These are phyloP conservation scores for Colletotrichum ledebouriae DNA, from an alignment of 2,329 filamentous ascomycete species.

Conservation along the genomic window DNA sequence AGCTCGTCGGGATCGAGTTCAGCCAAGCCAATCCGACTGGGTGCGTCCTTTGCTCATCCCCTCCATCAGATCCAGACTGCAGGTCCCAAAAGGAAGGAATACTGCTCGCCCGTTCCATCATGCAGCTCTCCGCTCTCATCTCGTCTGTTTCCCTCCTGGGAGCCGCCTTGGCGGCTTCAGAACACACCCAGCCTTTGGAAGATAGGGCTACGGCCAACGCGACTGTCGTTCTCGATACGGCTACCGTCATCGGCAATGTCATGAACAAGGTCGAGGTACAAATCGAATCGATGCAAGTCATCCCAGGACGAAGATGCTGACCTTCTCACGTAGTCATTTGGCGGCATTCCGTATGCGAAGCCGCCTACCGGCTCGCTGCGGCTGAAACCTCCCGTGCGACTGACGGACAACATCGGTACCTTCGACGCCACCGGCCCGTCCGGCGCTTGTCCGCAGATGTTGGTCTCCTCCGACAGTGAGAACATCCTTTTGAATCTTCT, in stretches of 20 bases:
- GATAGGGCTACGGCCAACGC: slow-evolving; percentile 22
- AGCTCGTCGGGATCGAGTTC: slow-evolving; percentile 27
- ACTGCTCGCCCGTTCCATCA: slow-evolving; percentile 1
- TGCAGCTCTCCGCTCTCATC: slow-evolving; percentile 34
- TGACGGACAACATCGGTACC: slow-evolving; percentile 63
- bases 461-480: slow-evolving; percentile 44
- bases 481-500: slow-evolving; percentile 53
- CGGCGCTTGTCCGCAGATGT: slow-evolving; percentile 71
- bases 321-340: slow-evolving; percentile 57
- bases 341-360: slow-evolving; percentile 74
- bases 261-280: slow-evolving; percentile 57
- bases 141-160: slow-evolving; percentile 35
- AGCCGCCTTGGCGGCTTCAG: slow-evolving; percentile 30
- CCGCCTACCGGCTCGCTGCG: slow-evolving; percentile 70
- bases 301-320: too few species aligned
- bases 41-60: slow-evolving; percentile 15
- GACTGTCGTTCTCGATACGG: slow-evolving; percentile 44
- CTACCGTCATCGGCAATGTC: slow-evolving; percentile 45
- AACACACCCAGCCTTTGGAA: slow-evolving; percentile 30
- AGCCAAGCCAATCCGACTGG: slow-evolving; percentile 27
- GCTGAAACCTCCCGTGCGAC: slow-evolving; percentile 69
- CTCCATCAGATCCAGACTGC: neutral
- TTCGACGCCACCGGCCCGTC: slow-evolving; percentile 64
- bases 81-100: neutral
- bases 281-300: too few species aligned